Evolutionary conservation across 2,329 filamentous ascomycete genomes (phyloP), one percentile per base, ranked within the genome.

Genomic region (Aspergillus carbonarius): DNA sequence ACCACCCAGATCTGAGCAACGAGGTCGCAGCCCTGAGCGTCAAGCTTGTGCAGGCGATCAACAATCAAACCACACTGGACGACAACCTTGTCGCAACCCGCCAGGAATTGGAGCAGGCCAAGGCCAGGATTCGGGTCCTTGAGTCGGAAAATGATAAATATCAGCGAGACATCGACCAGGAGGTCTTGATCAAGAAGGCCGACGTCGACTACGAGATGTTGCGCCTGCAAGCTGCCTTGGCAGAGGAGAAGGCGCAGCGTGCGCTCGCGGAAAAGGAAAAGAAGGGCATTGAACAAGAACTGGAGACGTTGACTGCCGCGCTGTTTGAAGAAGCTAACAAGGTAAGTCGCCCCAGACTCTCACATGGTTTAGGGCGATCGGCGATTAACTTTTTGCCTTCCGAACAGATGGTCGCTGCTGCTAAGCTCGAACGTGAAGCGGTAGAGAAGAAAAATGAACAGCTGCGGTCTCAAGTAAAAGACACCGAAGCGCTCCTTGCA

Each of bases 251-350:
- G 67, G 82, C 79, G 50, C 81, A 85, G 64, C 84, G 88, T n/a
- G 74, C 80, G 7, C 83, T 87, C 47, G 84, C 84, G 10, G 89
- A 93, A 70, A 87, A 85, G 72, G 90, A 91, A 57, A 96, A 95
- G 80, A 91, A 89, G 74, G 88, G 88, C 63, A 96, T 97, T 30
- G 95, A 99, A 74, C 88, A 90, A 66, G 95, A 99, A 75, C 79
- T 99, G 47, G 95, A 98, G 77, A 91, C 87, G 54, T 77, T 99
- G 63, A 98, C 95, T 0, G 88, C 92, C 1, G 92, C 92, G 27
- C 83, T 99, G n/a, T 99, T 99, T 63, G 92, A 98, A 72, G 93
- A 99, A 80, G 95, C 95, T 51, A 98, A 99, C 78, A 93, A 90
- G 76, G 85, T 87, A 72, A 60, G 39, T 17, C 15, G 7, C 32